These are phyloP conservation scores for Rhizopus delemar DNA, from an alignment of 371 early-diverging fungal genomes.

Conservation along the genomic window DNA sequence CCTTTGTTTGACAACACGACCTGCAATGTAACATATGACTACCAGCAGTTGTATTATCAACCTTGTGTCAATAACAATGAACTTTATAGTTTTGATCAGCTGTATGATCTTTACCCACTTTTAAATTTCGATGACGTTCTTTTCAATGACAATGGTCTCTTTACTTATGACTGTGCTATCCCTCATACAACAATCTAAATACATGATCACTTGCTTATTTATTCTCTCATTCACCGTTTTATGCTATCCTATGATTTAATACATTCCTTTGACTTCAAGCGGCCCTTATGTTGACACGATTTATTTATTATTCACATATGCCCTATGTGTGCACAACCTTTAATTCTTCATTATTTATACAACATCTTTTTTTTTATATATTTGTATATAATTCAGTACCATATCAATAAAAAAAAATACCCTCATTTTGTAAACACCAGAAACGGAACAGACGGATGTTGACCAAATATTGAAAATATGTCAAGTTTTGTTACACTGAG, in stretches of 20 bases:
- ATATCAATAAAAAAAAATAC: background rate
- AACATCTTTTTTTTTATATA: background rate
- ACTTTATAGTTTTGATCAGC: background rate
- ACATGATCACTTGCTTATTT: background rate
- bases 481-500: background rate
- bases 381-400: slow-evolving; percentile 3
- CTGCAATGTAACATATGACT: background rate
- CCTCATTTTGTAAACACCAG: background rate
- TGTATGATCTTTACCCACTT: background rate
- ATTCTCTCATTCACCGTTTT: background rate
- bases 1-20: background rate
- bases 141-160: background rate
- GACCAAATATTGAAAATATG: background rate
- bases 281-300: too few relatives aligned
- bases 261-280: background rate
- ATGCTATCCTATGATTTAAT: background rate
- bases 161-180: background rate
- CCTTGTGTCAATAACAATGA: background rate
- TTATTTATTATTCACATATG: slow-evolving; percentile 1
- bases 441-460: slow-evolving; percentile 1
- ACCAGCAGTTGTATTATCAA: background rate
- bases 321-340: background rate
- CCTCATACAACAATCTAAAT: background rate
- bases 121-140: background rate
- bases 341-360: background rate